Evolutionary conservation across 371 early-diverging fungal genomes (phyloP).

Genomic region (Rhizomucor pusillus): DNA sequence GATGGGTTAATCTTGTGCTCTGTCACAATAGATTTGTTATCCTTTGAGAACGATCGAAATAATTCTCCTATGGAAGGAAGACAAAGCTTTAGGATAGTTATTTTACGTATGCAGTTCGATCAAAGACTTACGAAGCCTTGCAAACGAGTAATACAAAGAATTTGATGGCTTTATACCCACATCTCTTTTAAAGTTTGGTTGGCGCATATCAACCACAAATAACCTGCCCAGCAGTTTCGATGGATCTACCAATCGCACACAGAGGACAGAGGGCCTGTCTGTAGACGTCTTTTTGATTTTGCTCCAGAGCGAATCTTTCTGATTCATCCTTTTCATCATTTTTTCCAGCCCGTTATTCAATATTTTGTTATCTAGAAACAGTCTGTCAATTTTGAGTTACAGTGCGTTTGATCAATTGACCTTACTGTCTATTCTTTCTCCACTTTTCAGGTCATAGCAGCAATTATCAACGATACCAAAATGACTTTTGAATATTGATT

Average conservation of each 20-base stretch:
- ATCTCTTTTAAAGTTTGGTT: slow-evolving; percentile 7
- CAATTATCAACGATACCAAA: slow-evolving; percentile 12
- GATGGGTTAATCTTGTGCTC: background rate
- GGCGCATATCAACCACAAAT: slow-evolving; percentile 9
- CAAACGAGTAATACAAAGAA: slow-evolving; percentile 11
- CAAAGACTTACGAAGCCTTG: slow-evolving; percentile 8
- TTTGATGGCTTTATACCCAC: background rate
- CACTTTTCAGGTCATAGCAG: slow-evolving; percentile 10
- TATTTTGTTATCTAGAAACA: slow-evolving; percentile 3
- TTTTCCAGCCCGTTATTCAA: slow-evolving; percentile 4
- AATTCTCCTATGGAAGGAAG: background rate
- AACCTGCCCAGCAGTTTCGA: slow-evolving; percentile 11
- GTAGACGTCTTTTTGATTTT: slow-evolving; percentile 2
- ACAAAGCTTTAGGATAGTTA: background rate
- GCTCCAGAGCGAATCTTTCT: slow-evolving; percentile 8
- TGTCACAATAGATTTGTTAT: background rate
- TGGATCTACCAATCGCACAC: slow-evolving; percentile 14
- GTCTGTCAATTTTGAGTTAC: background rate
- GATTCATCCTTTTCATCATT: slow-evolving; percentile 5
- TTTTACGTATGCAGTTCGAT: background rate
- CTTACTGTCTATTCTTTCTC: slow-evolving; percentile 9
- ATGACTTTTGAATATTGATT: slow-evolving; percentile 2
- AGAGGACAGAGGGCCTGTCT: slow-evolving; percentile 8
- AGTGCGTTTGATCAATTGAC: no score
- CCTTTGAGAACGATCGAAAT: background rate